Evolutionary conservation across 1,284 basidiomycete species (phyloP), one percentile per base, ranked within the genome.

Genomic region (Ustilago loliicola): DNA sequence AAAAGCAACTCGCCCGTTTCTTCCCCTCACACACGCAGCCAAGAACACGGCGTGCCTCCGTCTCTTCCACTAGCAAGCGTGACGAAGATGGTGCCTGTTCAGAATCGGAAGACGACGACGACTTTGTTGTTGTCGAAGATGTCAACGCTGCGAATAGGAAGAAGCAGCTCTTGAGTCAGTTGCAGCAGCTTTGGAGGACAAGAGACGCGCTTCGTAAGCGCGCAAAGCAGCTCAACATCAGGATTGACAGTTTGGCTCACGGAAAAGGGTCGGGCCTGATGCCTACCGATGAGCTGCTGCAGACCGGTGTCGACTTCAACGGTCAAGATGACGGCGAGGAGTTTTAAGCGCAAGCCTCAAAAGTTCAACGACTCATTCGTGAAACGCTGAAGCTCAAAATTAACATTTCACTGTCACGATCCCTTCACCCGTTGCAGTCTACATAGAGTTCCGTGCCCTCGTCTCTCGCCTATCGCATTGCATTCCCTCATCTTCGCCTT

Each of bases 61-160:
- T 25, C 47, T 51, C 57, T 3, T 40, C 62, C 11, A 51, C 61
- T 11, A 50, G 19, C 54, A 52, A 52, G 45, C 36, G 19, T 21
- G 53, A 75, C 36, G 62, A 72, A 23, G 60, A 59, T 23, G 38
- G 47, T 8, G 58, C 47, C 3, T 47, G 45, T 40, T 72, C 63
- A 1, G 69, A 61, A 27, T 64, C 71, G 4, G 66, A 67, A n/a
- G 69, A 72, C 21, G 69, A 72, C 1, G 61, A 69, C 42, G 73
- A 77, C 34, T 77, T 77, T 54, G 74, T 77, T 0, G 66, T 77
- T 13, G 74, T 77, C 21, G 66, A 77, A 27, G 74, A 77, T 19
- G 3, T 77, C 50, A 77, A 77, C 32, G 61, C 61, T 1, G 54
- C 69, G 2, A 60, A 19, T 11, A 36, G 69, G 42, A 72, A 64